Base-by-base conservation (phyloP, 192 early-diverging fungal genomes). In the Spizellomyces punctatus region DNA sequence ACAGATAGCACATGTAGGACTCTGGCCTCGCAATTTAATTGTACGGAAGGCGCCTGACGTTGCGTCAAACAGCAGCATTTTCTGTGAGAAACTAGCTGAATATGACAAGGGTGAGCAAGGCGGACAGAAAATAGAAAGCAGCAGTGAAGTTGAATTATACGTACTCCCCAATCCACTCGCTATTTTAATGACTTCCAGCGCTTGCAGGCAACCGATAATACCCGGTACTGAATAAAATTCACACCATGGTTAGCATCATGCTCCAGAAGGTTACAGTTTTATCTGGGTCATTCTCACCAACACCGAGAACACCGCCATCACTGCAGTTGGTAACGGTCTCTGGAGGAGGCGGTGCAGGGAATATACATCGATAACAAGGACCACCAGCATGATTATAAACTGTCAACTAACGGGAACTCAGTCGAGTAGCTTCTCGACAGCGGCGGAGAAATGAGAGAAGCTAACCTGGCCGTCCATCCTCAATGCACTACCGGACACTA, bases 341-440 rank as follows among this genome's bases (percentile, higher is more conserved):
- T 5, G 92, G 78, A 19, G 96, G 95, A 16, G 97, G 97, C 17
- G 97, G 97, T 44, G 74, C 88, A 0, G 97, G 96, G 75, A 95
- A 96, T 67, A 99, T 78, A 76, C 97, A 99, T 46, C 97, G 89
- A 77, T 96, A 99, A 80, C 97, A 99, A 12, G 97, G 97, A 14
- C 95, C 93, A 43, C 86, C 87, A 41, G 88, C 77, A 75, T 96
- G 85, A 76, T 99, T 93, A 78, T 96, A 98, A n/a, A 95, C 85
- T 0, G 96, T 95, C 57, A 99, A 83, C 87, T 87, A 64, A 19
- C 17, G 57, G 21, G 2, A 45, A 6, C 45, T 41, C 8, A 64
- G 47, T 50, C 55, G 12, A 10, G 44, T 5, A 41, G 42, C 8
- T 10, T 7, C 6, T 21, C 10, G 54, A 2, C 0, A 17, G 5